These are phyloP conservation scores for Rhododendron molle DNA, from an alignment of 148 eudicot genomes.

Conservation along the genomic window DNA sequence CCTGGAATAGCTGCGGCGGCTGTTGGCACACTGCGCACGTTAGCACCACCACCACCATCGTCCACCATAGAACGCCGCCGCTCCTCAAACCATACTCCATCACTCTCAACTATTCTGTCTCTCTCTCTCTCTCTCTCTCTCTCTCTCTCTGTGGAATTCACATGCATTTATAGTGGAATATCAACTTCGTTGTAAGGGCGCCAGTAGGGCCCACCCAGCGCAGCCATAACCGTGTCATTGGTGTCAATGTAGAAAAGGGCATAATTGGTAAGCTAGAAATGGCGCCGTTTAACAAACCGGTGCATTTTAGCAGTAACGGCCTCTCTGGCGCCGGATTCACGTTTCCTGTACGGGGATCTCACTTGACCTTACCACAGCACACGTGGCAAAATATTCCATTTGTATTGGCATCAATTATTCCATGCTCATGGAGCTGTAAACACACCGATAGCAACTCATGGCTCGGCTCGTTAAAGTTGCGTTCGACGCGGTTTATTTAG, in stretches of 20 bases:
- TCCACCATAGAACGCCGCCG: slow-evolving; percentile 4
- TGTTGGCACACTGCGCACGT: slow-evolving; percentile 11
- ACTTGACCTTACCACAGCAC: neutral
- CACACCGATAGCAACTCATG: too few relatives aligned
- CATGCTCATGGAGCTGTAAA: too few relatives aligned
- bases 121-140: neutral
- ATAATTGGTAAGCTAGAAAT: neutral
- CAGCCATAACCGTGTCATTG: neutral
- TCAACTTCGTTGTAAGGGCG: slow-evolving; percentile 5
- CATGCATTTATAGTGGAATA: neutral
- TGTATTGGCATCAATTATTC: neutral
- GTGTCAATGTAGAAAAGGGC: neutral
- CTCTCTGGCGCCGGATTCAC: neutral
- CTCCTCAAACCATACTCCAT: neutral
- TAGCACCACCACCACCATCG: slow-evolving; percentile 25
- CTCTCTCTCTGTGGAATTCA: neutral
- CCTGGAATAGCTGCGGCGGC: slow-evolving; percentile 34
- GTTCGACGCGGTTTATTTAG: too few relatives aligned
- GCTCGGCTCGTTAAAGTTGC: too few relatives aligned
- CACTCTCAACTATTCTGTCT: slow-evolving; percentile 4
- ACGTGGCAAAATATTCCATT: neutral
- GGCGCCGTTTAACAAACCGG: slow-evolving; percentile 1
- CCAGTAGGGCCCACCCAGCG: neutral
- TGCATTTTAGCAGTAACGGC: slow-evolving; percentile 17
- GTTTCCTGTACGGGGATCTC: neutral